phyloP scores from a whole-genome alignment of 805 yeast species.

The Lachancea dasiensis region DNA sequence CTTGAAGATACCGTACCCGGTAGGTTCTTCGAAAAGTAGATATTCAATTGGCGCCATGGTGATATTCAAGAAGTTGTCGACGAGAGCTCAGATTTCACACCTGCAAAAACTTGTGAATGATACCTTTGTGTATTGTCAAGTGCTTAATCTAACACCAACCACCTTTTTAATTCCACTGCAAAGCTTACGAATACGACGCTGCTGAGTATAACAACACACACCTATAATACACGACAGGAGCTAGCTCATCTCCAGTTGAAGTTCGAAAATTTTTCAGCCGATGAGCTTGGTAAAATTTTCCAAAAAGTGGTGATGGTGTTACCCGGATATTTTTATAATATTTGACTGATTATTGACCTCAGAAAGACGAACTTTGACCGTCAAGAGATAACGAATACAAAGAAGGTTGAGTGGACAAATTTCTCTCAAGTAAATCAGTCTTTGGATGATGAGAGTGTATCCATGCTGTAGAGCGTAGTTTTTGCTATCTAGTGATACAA shows the following conservation, averaged over 20 bases:
- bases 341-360: not conserved
- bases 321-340: not conserved
- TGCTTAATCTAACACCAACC: no score
- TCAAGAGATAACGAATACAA: not conserved
- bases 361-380: not conserved
- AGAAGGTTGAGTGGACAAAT: no score
- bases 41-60: constrained; percentile 74
- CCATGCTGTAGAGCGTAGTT: not conserved
- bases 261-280: constrained; percentile 10
- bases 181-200: no score
- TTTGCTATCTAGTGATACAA: not conserved
- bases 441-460: no score
- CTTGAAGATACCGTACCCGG: constrained; percentile 95
- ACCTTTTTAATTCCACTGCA: no score
- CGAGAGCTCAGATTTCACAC: not conserved
- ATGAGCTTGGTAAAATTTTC: constrained; percentile 12
- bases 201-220: no score
- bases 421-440: no score
- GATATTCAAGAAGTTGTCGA: not conserved
- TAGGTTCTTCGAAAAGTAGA: constrained; percentile 95
- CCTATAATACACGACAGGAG: not conserved
- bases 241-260: constrained; percentile 7
- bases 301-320: not conserved
- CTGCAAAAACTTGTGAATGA: no score
- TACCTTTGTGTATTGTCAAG: constrained; percentile 1